Evolutionary conservation across 139 green algal genomes (phyloP).

Genomic region (Ettlia oleoabundans): DNA sequence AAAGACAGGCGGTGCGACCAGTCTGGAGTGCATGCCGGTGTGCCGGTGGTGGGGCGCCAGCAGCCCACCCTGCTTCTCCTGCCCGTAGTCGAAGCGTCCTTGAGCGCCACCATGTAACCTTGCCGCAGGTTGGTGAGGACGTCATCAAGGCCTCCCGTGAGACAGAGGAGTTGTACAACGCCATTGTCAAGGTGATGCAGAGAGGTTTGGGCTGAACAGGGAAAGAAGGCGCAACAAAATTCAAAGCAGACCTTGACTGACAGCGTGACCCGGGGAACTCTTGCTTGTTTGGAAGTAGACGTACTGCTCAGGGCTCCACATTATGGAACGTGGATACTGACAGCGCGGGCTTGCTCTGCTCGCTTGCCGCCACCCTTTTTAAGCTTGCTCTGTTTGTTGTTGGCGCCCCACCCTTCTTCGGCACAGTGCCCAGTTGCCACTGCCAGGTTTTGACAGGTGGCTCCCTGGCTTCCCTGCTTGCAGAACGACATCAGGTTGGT

Average conservation of each 20-base stretch:
- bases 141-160: slow-evolving; percentile 60
- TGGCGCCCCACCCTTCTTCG: no score
- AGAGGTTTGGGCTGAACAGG: no score
- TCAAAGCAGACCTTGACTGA: no score
- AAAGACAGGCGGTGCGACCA: no score
- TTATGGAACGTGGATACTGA: neutral
- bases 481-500: slow-evolving; percentile 80
- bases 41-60: no score
- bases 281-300: neutral
- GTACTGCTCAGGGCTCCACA: neutral
- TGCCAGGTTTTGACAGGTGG: neutral
- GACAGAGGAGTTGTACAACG: slow-evolving; percentile 93
- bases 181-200: slow-evolving; percentile 72
- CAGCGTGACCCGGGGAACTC: no score
- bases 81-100: no score
- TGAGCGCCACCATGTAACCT: no score
- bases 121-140: slow-evolving; percentile 8
- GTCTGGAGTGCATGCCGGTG: no score
- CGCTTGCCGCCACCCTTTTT: neutral
- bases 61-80: no score
- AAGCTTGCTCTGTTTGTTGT: neutral
- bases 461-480: neutral
- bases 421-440: no score
- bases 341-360: neutral
- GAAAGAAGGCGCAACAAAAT: no score